phyloP scores from a whole-genome alignment of 305 asterid genomes.

The Ilex paraguariensis region DNA sequence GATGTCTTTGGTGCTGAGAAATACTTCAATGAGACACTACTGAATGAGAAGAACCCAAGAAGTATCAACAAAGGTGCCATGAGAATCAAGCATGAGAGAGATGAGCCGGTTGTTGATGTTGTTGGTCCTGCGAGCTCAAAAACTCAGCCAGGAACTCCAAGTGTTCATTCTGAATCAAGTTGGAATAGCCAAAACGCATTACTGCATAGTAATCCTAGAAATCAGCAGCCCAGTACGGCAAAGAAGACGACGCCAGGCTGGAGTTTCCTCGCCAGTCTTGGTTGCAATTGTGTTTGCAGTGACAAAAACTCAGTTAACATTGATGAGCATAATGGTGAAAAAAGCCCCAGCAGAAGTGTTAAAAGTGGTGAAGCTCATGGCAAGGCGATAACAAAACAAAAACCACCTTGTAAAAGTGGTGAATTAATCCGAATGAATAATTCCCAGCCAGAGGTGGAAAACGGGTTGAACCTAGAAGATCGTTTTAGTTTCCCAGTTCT shows the following conservation, averaged over 20 bases:
- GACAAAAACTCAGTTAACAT: conserved; percentile 47
- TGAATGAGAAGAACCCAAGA: conserved; percentile 8
- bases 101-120: conserved; percentile 22
- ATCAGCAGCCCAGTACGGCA: conserved; percentile 24
- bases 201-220: conserved; percentile 29
- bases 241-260: conserved; percentile 21
- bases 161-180: conserved; percentile 62
- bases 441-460: conserved; percentile 10
- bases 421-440: conserved; percentile 4
- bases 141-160: conserved; percentile 26
- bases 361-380: conserved; percentile 12
- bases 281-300: conserved; percentile 57
- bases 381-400: conserved; percentile 8
- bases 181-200: conserved; percentile 58
- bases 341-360: conserved; percentile 13
- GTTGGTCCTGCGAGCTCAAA: conserved; percentile 22
- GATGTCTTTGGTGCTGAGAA: conserved; percentile 42
- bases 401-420: conserved; percentile 11
- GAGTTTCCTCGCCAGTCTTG: conserved; percentile 54
- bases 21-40: conserved; percentile 32
- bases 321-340: conserved; percentile 17
- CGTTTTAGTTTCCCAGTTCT: conserved; percentile 32
- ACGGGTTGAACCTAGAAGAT: conserved; percentile 19
- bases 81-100: conserved; percentile 22
- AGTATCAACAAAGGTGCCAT: conserved; percentile 3